Conservation (phyloP, 1,284 basidiomycete species). For the Bondarzewia mesenterica region DNA sequence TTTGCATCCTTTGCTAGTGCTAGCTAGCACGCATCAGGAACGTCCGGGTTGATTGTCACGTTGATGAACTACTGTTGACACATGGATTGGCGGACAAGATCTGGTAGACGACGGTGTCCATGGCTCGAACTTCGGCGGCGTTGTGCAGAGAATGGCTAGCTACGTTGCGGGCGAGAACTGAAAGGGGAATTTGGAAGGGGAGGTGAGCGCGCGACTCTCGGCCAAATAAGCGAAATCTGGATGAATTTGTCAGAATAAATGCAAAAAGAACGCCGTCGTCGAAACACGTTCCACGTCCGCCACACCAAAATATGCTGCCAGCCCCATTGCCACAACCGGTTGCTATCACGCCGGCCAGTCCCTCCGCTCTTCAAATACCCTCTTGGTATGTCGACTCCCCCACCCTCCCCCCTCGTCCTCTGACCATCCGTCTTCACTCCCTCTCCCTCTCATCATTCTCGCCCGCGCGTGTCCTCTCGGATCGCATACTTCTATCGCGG, state of each 20-base stretch:
- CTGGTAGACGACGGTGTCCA: too few relatives aligned
- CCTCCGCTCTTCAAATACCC: slow-evolving; percentile 29
- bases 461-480: slow-evolving; percentile 11
- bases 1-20: not conserved
- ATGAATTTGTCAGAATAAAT: slow-evolving; percentile 17
- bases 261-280: slow-evolving; percentile 32
- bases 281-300: slow-evolving; percentile 51
- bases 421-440: slow-evolving; percentile 17
- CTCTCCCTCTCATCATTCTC: slow-evolving; percentile 13
- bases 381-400: slow-evolving; percentile 20
- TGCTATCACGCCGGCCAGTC: slow-evolving; percentile 39
- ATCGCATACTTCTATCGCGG: slow-evolving; percentile 8
- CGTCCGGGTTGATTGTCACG: not conserved
- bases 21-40: too few relatives aligned
- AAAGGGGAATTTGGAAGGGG: not conserved
- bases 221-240: slow-evolving; percentile 14
- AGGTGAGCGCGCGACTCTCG: not conserved
- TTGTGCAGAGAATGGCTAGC: not conserved
- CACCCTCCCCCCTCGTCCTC: slow-evolving; percentile 9
- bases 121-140: too few relatives aligned
- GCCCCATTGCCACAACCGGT: slow-evolving; percentile 33
- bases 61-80: not conserved
- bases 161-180: too few relatives aligned
- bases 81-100: not conserved
- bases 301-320: slow-evolving; percentile 35